phyloP scores from a whole-genome alignment of 73 alveolate genomes.

The Paramecium tetraurelia region DNA sequence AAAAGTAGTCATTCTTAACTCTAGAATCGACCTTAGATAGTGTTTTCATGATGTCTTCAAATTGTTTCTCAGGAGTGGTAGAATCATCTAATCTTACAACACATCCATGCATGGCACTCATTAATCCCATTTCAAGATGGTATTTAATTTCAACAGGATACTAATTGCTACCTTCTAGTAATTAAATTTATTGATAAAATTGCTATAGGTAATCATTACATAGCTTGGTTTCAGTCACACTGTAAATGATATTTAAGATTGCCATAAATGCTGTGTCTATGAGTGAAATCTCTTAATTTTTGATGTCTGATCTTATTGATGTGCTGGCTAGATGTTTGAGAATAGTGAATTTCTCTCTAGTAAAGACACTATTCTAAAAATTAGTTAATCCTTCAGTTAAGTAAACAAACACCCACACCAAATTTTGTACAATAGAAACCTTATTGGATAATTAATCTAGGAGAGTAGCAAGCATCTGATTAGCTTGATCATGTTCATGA shows the following conservation, averaged over 20 bases:
- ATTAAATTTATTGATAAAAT: background rate
- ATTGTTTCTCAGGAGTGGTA: background rate
- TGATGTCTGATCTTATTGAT: slow-evolving; percentile 9
- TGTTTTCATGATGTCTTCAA: background rate
- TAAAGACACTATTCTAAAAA: background rate
- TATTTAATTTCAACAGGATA: background rate
- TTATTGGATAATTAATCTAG: background rate
- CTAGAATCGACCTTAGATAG: background rate
- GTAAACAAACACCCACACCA: background rate
- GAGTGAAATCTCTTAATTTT: background rate
- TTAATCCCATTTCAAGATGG: slow-evolving; percentile 14
- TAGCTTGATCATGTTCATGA: background rate
- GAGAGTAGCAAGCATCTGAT: background rate
- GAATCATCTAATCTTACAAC: slow-evolving; percentile 17
- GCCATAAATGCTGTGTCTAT: slow-evolving; percentile 41
- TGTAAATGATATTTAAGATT: background rate
- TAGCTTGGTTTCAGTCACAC: background rate
- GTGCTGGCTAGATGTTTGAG: background rate
- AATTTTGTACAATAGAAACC: background rate
- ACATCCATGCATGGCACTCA: slow-evolving; percentile 47
- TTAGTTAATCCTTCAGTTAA: background rate
- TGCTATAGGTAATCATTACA: background rate
- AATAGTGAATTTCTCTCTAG: background rate
- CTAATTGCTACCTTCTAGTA: background rate
- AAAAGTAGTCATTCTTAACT: background rate